Evolutionary conservation across 148 eudicot genomes (phyloP).

Genomic region (Dysphania ambrosioides): DNA sequence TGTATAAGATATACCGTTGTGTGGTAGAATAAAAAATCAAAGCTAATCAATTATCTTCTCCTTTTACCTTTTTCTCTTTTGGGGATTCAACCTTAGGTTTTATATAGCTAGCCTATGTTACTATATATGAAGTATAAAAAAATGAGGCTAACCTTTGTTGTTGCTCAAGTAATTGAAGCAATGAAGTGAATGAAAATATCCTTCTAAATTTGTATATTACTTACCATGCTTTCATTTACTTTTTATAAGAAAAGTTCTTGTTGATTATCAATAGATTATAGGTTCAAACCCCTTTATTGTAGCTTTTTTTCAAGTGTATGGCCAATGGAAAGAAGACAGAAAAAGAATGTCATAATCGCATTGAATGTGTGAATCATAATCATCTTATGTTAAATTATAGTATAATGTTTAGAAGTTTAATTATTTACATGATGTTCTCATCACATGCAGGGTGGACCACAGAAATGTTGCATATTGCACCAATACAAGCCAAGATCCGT

Average conservation of each 20-base stretch:
- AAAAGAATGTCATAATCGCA: too few species aligned
- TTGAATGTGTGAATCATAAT: neutral
- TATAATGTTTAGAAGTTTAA: neutral
- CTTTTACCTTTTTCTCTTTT: neutral
- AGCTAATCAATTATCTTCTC: neutral
- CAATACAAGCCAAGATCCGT: conserved; percentile 3
- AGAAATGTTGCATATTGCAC: neutral
- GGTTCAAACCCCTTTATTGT: neutral
- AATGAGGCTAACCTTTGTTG: too few species aligned
- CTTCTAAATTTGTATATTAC: neutral
- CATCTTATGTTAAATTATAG: neutral
- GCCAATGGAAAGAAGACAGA: too few species aligned
- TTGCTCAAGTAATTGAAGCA: neutral
- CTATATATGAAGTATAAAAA: too few species aligned
- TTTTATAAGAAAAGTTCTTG: too few species aligned
- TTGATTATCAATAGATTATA: neutral
- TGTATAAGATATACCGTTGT: too few species aligned
- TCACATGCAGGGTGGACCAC: conserved; percentile 14
- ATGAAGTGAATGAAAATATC: neutral
- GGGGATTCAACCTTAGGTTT: neutral
- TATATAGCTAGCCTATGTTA: neutral
- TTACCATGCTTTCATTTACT: neutral
- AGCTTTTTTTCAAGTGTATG: too few species aligned
- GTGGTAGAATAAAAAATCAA: neutral
- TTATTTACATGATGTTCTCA: neutral